Evolutionary conservation across 352 stramenopile species (phyloP), one percentile per base, ranked within the genome.

Genomic region (Phytophthora sansomeana): DNA sequence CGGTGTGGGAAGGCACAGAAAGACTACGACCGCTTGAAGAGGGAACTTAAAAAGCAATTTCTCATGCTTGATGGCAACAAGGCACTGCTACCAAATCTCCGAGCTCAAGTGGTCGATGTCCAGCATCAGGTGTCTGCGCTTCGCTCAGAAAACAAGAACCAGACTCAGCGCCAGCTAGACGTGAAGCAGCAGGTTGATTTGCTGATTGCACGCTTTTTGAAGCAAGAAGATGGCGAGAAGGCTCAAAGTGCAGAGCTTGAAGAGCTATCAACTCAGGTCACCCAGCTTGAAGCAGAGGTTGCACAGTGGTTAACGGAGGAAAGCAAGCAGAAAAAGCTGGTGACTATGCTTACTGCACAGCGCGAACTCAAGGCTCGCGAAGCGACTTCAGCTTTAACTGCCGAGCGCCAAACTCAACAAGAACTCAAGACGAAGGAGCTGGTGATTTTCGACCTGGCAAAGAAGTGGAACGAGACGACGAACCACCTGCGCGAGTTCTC

Each of bases 351-450:
- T 7, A 95, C 81, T 29, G 92, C 89, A 3, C 92, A 98, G 70
- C 81, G 92, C 1, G 92, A 98, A 58, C 70, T 98, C 26, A 98
- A 98, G 68, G 89, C 87, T 2, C 81, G 93, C 19, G 92, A 98
- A 57, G 90, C 87, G 0, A 75, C 85, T 11, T 79, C 82, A 5
- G 89, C 90, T 2, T 47, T 92, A n/a, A 79, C 79, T 30, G 78
- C 87, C 4, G 90, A 98, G 68, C 90, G 88, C 8, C 81, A 91
- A 51, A 96, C 88, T 0, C 81, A 96, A 19, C 87, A 97, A 47
- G 83, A 98, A 60, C 85, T 98, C 41, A 96, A 95, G 64, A 96
- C 97, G 60, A 98, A 98, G 61, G 87, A 97, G 56, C 78, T 98
- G 4, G 87, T 97, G 32, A 96, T 98, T 50, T 83, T 97, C 6